Base-by-base conservation (phyloP, 805 yeast genomes). In the Hemisphaericaspora nanyangensis region DNA sequence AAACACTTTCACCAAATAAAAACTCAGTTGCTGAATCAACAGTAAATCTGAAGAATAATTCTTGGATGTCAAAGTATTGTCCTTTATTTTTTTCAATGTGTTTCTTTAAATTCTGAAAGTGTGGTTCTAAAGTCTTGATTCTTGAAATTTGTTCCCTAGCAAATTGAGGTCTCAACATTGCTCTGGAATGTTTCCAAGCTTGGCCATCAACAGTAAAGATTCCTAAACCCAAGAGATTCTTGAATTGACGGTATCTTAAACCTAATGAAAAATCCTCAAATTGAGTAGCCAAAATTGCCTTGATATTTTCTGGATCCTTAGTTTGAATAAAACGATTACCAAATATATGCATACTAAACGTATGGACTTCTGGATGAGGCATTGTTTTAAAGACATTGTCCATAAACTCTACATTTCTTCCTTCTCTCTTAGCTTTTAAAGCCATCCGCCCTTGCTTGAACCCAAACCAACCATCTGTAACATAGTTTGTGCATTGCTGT, bases 21-120 rank as follows among this genome's bases (percentile, higher is more conserved):
- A 67, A 64, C 43, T 65, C 72, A 6, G 68, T 52, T 5, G 71
- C 58, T 18, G 70, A 56, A 47, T 67, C 72, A 37, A 67, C 57
- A 8, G 72, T 65, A 22, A 65, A 56, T 31, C 50, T 54, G 43
- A 56, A 59, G 39, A 63, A 58, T 34, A 61, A 56, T 25, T 62
- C 64, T 37, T 63, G 70, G 28, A 62, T 43, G 42, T 63, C 61
- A 38, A 63, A 49, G 11, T 51, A 44, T 15, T 42, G 31, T 5
- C 64, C 64, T 7, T 50, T 36, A 13, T 38, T 32, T 17, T 44
- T 35, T 24, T 35, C 47, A 19, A 58, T 48, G 34, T 53, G 58
- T 29, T 48, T 42, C 30, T 56, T 56, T 19, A 63, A 50, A 11
- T 45, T 39, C 33, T 54, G 55, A 16, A 62, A 42, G 40, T 58